Base-by-base conservation (phyloP, 495 filamentous ascomycete genomes). In the Lophium mytilinum region DNA sequence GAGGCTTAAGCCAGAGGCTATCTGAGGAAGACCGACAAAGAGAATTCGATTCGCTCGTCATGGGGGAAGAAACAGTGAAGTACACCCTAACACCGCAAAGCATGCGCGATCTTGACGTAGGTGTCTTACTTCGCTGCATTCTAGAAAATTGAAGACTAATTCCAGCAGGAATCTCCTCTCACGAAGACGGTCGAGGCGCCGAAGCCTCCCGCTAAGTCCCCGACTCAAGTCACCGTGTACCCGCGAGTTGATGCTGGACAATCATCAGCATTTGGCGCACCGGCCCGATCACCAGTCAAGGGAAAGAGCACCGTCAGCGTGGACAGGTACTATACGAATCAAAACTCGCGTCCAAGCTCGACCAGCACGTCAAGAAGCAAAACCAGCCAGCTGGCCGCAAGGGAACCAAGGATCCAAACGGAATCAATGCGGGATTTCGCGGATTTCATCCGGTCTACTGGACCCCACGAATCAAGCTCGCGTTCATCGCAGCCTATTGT, bases 41-140 rank as follows among this genome's bases (percentile, higher is more conserved):
- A 72, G 50, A 73, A 47, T 90, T 98, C 69, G 93, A 98, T 64
- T 81, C 91, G 60, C 76, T 96, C 37, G 93, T 98, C 56, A 84
- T 87, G 37, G 90, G 90, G 69, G 83, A 90, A 54, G 85, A 95
- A 67, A 96, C 93, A 1, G 85, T 98, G 45, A 90, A 92, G 69
- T 96, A 86, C 68, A 96, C 93, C 1, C 77, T 96, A 34, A 98
- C 93, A 1, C 92, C 93, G 1, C 84, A 88, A 66, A 89, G 77
- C 57, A 87, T 96, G 78, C 84, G 92, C 50, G 85, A 92, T 57
- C 87, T 91, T 61, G 86, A 91, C 66, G 87, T 89, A 74, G 74
- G 83, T 71, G 21, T 43, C 17, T 11, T 9, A 15, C 24, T 14
- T 19, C 19, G 21, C 0, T 12, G 11, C 17, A 37, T 40, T 37